Base-by-base conservation (phyloP, 1,284 basidiomycete species). In the Trichosporon sp. region DNA sequence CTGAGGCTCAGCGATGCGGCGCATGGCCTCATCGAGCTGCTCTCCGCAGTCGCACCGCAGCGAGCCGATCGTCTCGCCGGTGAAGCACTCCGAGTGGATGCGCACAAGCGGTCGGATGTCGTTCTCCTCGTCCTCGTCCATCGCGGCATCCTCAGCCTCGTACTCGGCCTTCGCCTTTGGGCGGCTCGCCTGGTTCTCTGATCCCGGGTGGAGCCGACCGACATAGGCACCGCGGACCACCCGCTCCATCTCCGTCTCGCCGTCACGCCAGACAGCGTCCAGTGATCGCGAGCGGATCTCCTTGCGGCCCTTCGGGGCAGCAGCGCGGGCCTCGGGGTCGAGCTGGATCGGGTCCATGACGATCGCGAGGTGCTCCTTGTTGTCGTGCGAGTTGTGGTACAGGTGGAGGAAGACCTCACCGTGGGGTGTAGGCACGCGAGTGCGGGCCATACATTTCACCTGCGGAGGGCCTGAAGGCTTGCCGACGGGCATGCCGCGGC, bases 21-120 rank as follows among this genome's bases (percentile, higher is more conserved):
- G 87, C 70, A 99, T 88, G 27, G 96, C 94, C 78, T 98, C 95
- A 80, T 98, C 94, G 14, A 99, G 85, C 79, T 99, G 96, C 79
- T 99, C 95, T 19, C 96, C 96, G 75, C 96, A 99, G 79, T 99
- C 96, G 79, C 96, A 99, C 32, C 96, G 89, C 89, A 97, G 95
- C 75, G 92, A 95, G 10, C 96, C 96, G 65, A 98, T 89, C 9
- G 95, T 99, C 81, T 99, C 96, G 44, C 96, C 96, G 0, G 96
- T 99, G 80, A 95, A 99, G 79, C 96, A 99, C 78, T 99, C 96
- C 21, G 92, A 95, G 81, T 99, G 96, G 61, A 99, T 95, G 23
- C 96, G 87, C 33, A 99, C 88, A 60, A 99, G 86, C 0, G 96
- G 93, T 0, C 88, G 82, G 2, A 78, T 70, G 66, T 80, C 80